Evolutionary conservation across 192 early-diverging fungal genomes (phyloP), one percentile per base, ranked within the genome.

Genomic region (Anaeromyces robustus): DNA sequence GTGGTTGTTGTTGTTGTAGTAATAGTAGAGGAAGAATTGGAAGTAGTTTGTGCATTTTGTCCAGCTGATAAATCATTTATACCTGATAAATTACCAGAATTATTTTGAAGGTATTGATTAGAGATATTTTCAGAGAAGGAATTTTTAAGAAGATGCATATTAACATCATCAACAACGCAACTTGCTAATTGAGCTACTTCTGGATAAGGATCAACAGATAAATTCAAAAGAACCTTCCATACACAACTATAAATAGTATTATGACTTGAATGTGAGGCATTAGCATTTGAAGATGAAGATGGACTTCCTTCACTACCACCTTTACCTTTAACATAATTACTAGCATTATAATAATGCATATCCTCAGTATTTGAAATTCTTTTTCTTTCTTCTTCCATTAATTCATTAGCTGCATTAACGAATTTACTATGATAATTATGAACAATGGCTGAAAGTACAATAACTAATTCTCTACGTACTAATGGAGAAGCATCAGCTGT

Each of bases 381-480:
- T 30, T 81, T 81, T 29, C 77, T 30, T 39, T 81, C 80, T 79
- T 92, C 90, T 16, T 85, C 82, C 77, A 88, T 22, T 29, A 81
- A 43, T 81, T 89, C 93, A 81, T 79, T 84, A 0, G 95, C 93
- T 0, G 92, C 93, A 26, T 84, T 81, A 29, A 94, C 86, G 79
- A 95, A 92, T 16, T 90, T 86, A 22, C 85, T 85, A 78, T 86
- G 82, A 39, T 94, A 91, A n/a, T 92, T 87, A 80, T 90, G 85
- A 18, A 96, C 94, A 32, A 94, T 86, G 59, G 89, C 86, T 17
- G 94, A 93, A 28, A 99, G 85, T 18, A 91, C 88, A 39, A 90
- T 84, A 31, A 94, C 95, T 12, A 97, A 89, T 84, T 99, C 96
- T 82, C 91, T 89, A 43, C 97, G 89, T 18, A 99, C 97, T 82